phyloP scores from a whole-genome alignment of 495 filamentous ascomycete genomes.

The Penicillium diatomitis region DNA sequence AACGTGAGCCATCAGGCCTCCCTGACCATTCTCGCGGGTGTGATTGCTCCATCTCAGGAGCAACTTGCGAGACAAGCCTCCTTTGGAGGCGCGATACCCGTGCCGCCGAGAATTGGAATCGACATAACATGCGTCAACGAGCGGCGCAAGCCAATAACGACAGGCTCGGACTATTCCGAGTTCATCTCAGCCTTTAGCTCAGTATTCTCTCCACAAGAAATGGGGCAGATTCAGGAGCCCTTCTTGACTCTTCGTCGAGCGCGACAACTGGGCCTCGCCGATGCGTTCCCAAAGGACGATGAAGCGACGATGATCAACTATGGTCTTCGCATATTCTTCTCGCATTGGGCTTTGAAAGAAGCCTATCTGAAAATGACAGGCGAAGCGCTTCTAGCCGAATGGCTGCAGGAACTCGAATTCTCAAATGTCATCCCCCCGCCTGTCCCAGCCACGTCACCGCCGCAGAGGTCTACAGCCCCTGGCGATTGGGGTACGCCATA shows the following conservation, averaged over 20 bases:
- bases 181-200: slow-evolving; percentile 75
- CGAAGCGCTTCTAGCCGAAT: slow-evolving; percentile 72
- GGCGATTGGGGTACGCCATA: slow-evolving; percentile 43
- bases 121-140: slow-evolving; percentile 73
- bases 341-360: slow-evolving; percentile 83
- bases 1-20: slow-evolving; percentile 86
- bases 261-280: slow-evolving; percentile 13
- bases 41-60: slow-evolving; percentile 15
- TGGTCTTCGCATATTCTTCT: slow-evolving; percentile 70
- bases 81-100: neutral
- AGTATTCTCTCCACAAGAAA: slow-evolving; percentile 57
- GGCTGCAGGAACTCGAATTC: slow-evolving; percentile 65
- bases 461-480: slow-evolving; percentile 12
- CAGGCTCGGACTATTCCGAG: slow-evolving; percentile 46
- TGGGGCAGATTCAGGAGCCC: slow-evolving; percentile 48
- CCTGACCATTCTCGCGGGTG: slow-evolving; percentile 56
- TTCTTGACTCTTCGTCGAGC: slow-evolving; percentile 15
- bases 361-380: slow-evolving; percentile 92
- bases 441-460: slow-evolving; percentile 11
- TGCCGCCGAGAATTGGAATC: slow-evolving; percentile 43
- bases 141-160: slow-evolving; percentile 38
- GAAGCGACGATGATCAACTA: slow-evolving; percentile 26
- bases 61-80: slow-evolving; percentile 2
- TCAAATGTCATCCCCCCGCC: slow-evolving; percentile 49
- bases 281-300: slow-evolving; percentile 7